These are phyloP conservation scores for Leavenworthia alabamica DNA, from an alignment of 345 rosid genomes.

Conservation along the genomic window DNA sequence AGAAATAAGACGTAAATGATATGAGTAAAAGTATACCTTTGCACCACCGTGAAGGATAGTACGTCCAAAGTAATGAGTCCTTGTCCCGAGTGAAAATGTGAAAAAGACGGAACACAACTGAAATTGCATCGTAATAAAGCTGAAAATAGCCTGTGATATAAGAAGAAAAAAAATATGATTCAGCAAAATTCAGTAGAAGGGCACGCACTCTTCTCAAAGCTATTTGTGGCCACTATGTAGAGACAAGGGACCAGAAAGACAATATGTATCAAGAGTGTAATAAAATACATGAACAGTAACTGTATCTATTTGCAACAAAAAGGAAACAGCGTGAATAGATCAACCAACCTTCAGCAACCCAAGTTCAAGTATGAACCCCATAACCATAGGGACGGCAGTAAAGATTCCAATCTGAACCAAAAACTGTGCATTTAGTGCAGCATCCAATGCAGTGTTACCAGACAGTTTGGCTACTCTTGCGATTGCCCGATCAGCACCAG, in stretches of 20 bases:
- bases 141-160: slow-evolving; percentile 77
- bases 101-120: slow-evolving; percentile 97
- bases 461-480: slow-evolving; percentile 41
- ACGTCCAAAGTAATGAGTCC: slow-evolving; percentile 99
- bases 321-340: slow-evolving; percentile 13
- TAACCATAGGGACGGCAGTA: slow-evolving; percentile 96
- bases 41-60: slow-evolving; percentile 99
- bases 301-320: background rate
- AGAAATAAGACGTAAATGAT: background rate
- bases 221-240: background rate
- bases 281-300: background rate
- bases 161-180: slow-evolving; percentile 6
- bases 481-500: slow-evolving; percentile 76
- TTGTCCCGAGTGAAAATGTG: slow-evolving; percentile 94
- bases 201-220: slow-evolving; percentile 4
- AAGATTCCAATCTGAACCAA: slow-evolving; percentile 96
- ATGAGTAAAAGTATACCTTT: slow-evolving; percentile 43
- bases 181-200: background rate
- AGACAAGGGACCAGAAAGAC: background rate
- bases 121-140: slow-evolving; percentile 95
- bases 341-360: slow-evolving; percentile 81
- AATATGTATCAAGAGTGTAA: background rate
- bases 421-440: slow-evolving; percentile 91
- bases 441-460: slow-evolving; percentile 85
- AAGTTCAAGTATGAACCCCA: slow-evolving; percentile 94